These are phyloP conservation scores for Cyclotella choctawhatcheeana DNA, from an alignment of 108 stramenopile species.

Conservation along the genomic window DNA sequence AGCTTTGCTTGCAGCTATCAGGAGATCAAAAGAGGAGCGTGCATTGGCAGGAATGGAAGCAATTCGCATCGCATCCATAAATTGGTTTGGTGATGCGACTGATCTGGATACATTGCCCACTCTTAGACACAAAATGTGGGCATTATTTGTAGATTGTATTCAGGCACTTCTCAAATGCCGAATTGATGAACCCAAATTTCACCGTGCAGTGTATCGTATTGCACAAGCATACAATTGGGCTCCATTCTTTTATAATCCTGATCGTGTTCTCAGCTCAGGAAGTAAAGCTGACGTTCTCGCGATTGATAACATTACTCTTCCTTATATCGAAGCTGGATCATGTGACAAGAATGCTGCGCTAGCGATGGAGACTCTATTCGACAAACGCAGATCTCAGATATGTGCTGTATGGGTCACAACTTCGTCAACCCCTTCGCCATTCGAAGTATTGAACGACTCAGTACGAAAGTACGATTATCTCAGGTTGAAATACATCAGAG, in stretches of 20 bases:
- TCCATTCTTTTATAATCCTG: slow-evolving; percentile 69
- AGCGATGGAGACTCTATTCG: slow-evolving; percentile 71
- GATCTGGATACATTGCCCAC: slow-evolving; percentile 3
- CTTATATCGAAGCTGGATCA: slow-evolving; percentile 57
- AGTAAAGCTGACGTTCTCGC: slow-evolving; percentile 50
- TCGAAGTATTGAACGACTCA: slow-evolving; percentile 76
- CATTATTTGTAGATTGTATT: slow-evolving; percentile 71
- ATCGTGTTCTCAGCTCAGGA: slow-evolving; percentile 42
- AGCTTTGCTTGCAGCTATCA: slow-evolving; percentile 64
- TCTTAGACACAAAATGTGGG: slow-evolving; percentile 66
- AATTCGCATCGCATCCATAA: slow-evolving; percentile 58
- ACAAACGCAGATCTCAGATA: slow-evolving; percentile 76
- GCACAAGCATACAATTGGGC: slow-evolving; percentile 87
- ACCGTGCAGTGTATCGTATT: slow-evolving; percentile 83
- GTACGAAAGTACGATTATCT: slow-evolving; percentile 84
- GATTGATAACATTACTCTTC: slow-evolving; percentile 47
- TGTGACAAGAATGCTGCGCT: slow-evolving; percentile 60
- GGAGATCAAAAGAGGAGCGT: slow-evolving; percentile 46
- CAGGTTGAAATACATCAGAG: slow-evolving; percentile 78
- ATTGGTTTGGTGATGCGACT: slow-evolving; percentile 50
- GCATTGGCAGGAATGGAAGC: slow-evolving; percentile 66
- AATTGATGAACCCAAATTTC: slow-evolving; percentile 68
- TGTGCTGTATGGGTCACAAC: slow-evolving; percentile 89
- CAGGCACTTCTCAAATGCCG: slow-evolving; percentile 71
- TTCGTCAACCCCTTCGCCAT: slow-evolving; percentile 64